Conservation (phyloP, 1,139 yeast species). For the Yamadazyma sp. region DNA sequence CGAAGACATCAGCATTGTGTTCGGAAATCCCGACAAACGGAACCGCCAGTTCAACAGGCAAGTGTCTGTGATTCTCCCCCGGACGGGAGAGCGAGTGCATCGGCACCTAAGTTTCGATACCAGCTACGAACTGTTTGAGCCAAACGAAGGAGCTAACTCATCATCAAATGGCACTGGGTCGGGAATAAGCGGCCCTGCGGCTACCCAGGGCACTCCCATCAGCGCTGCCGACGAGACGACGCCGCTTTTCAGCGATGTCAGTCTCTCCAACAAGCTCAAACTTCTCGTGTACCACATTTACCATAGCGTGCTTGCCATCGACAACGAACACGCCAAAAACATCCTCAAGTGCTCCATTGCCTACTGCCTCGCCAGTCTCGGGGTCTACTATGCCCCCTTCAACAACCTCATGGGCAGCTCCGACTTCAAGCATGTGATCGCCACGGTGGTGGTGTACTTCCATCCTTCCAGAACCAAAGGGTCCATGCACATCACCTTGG, state of each 20-base stretch:
- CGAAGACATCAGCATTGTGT: constrained; percentile 12
- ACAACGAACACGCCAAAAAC: constrained; percentile 22
- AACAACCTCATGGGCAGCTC: constrained; percentile 59
- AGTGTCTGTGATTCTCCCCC: constrained; percentile 42
- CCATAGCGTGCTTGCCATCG: constrained; percentile 10
- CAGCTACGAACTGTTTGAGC: constrained; percentile 6
- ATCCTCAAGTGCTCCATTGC: constrained; percentile 71
- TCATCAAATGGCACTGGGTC: too few relatives aligned
- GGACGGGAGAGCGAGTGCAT: constrained; percentile 41
- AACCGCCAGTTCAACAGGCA: constrained; percentile 20
- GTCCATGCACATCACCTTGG: constrained; percentile 72
- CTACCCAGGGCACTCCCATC: too few relatives aligned
- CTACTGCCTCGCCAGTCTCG: constrained; percentile 69
- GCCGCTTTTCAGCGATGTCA: neutral
- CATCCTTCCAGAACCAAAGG: constrained; percentile 82
- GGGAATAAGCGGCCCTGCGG: too few relatives aligned
- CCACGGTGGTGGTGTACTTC: constrained; percentile 82
- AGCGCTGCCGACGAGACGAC: neutral
- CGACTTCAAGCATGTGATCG: constrained; percentile 78
- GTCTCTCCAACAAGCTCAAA: constrained; percentile 9
- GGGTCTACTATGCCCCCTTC: constrained; percentile 66
- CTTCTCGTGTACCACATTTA: constrained; percentile 5
- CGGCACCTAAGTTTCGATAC: constrained; percentile 27
- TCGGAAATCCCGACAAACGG: constrained; percentile 14
- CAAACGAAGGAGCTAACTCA: too few relatives aligned